phyloP scores from a whole-genome alignment of 2,329 filamentous ascomycete species.

The Fusarium sp. region DNA sequence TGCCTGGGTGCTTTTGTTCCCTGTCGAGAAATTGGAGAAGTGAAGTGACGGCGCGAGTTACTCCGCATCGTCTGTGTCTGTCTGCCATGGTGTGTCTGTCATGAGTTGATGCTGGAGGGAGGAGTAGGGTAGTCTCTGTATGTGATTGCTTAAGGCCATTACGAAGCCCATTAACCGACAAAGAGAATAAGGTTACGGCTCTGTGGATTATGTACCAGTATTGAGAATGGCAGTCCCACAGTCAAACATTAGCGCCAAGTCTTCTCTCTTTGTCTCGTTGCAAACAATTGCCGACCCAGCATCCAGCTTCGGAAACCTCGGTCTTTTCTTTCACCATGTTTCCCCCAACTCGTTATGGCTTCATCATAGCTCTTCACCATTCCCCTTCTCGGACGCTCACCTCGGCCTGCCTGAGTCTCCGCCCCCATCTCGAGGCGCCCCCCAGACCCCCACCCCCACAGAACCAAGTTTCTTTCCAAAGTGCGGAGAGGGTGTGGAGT shows the following conservation, averaged over 20 bases:
- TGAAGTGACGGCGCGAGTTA: background rate
- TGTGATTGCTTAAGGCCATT: background rate
- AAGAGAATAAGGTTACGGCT: background rate
- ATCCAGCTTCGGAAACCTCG: background rate
- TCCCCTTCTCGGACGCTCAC: background rate
- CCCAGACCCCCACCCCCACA: conserved; percentile 35
- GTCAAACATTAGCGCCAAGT: background rate
- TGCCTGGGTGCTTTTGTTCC: background rate
- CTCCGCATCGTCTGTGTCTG: background rate
- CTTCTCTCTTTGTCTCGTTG: background rate
- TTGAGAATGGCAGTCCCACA: background rate
- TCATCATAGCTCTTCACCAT: background rate
- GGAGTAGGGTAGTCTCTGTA: background rate
- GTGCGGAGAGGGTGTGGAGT: conserved; percentile 32
- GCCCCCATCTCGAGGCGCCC: conserved; percentile 20
- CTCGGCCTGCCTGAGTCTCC: conserved; percentile 10
- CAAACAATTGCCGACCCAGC: background rate
- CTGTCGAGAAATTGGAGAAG: background rate
- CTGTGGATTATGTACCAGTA: background rate
- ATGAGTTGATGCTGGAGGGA: background rate
- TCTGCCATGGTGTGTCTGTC: background rate
- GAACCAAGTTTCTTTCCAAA: conserved; percentile 10
- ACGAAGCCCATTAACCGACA: background rate
- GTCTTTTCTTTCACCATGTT: background rate
- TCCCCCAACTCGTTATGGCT: background rate